Evolutionary conservation across 164 flowering plant genomes (phyloP), one percentile per base, ranked within the genome.

Genomic region (Akebia trifoliata): DNA sequence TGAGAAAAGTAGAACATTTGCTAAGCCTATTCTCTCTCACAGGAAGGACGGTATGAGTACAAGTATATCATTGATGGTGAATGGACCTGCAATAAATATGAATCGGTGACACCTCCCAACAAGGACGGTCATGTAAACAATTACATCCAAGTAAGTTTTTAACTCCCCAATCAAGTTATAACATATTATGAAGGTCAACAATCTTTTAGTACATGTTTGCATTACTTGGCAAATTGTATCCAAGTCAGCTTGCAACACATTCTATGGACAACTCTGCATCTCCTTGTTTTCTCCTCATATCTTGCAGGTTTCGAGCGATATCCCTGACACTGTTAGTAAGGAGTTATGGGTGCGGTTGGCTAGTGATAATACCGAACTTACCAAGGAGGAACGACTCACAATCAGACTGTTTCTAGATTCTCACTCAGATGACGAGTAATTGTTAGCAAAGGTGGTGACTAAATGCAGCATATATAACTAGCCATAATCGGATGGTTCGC

Each of bases 11-110:
- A 15, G 29, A 20, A 18, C 32, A 26, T 28, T 43, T 29, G 54
- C 48, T 35, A 18, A n/a, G 43, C 36, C 26, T 43, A 8, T 39
- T 69, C 35, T 35, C 47, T 51, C 38, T 60, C 6, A 50, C 81
- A 93, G 99, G 97, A 90, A 72, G 99, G 99, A 55, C 68, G 43
- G 9, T 90, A 83, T 22, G 99, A 90, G 67, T 93, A 93, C 84
- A 93, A 93, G 80, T 90, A 90, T 62, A 70, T 93, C 22, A 74
- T 90, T 18, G 92, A 93, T 67, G 96, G 93, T 50, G 78, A 78
- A 32, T 93, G 99, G 99, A 36, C 51, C 21, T 71, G 70, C 82
- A 87, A 84, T 53, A 38, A 68, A 32, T 0, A 73, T 40, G 92
- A 86, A 67, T 82, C 31, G 30, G 50, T 81, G 9, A 83, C 87